Evolutionary conservation across 371 early-diverging fungal genomes (phyloP).

Genomic region (Mycotypha africana): DNA sequence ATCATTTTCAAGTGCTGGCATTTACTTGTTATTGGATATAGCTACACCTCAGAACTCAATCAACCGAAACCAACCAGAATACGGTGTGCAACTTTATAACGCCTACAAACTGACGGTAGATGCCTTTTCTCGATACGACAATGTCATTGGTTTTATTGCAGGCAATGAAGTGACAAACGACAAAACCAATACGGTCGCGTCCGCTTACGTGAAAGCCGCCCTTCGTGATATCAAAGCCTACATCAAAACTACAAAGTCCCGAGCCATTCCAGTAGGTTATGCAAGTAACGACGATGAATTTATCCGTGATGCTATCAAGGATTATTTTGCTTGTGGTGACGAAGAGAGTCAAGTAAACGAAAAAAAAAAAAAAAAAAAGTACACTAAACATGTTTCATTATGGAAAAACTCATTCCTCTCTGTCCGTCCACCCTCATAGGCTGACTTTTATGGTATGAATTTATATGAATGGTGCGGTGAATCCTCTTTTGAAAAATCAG

Average conservation of each 20-base stretch:
- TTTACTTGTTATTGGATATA: slow-evolving; percentile 71
- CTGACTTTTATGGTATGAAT: slow-evolving; percentile 75
- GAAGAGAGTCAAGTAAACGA: slow-evolving; percentile 40
- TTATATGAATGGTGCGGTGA: slow-evolving; percentile 65
- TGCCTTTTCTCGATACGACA: slow-evolving; percentile 60
- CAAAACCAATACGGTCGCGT: slow-evolving; percentile 57
- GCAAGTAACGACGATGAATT: slow-evolving; percentile 73
- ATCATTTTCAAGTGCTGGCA: slow-evolving; percentile 57
- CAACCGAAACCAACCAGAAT: slow-evolving; percentile 65
- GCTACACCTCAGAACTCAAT: slow-evolving; percentile 58
- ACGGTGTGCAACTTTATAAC: slow-evolving; percentile 49
- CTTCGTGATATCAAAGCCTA: slow-evolving; percentile 69
- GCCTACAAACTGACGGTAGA: slow-evolving; percentile 58
- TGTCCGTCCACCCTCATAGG: slow-evolving; percentile 13
- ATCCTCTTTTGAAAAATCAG: slow-evolving; percentile 49
- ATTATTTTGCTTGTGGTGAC: slow-evolving; percentile 73
- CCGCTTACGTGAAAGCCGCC: slow-evolving; percentile 70
- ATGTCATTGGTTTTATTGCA: slow-evolving; percentile 69
- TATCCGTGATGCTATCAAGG: slow-evolving; percentile 62
- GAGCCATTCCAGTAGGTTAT: slow-evolving; percentile 74
- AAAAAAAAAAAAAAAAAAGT: slow-evolving; percentile 9
- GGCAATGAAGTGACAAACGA: slow-evolving; percentile 82
- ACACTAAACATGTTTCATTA: neutral
- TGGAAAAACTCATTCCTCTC: neutral
- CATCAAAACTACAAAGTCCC: slow-evolving; percentile 31